Evolutionary conservation across 1,284 basidiomycete species (phyloP).

Genomic region (Boletus subluridellus): DNA sequence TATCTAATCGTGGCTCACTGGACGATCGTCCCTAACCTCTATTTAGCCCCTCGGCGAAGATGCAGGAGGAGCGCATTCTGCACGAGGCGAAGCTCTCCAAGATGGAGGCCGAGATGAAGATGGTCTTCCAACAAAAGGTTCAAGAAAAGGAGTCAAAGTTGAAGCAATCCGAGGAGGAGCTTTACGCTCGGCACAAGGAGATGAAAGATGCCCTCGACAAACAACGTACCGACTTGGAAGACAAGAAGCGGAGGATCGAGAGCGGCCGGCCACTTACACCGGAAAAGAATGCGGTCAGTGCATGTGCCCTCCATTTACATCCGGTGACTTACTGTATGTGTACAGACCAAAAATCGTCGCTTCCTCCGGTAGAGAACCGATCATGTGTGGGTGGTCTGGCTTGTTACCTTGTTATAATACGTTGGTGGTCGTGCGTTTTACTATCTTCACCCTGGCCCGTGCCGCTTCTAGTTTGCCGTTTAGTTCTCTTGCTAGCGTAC

Average conservation of each 20-base stretch:
- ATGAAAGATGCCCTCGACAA: conserved; percentile 99
- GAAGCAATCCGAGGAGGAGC: conserved; percentile 96
- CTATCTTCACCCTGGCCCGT: conserved; percentile 35
- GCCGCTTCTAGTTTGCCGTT: conserved; percentile 38
- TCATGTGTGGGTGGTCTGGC: conserved; percentile 11
- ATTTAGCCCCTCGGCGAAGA: conserved; percentile 83
- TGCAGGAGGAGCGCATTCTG: conserved; percentile 90
- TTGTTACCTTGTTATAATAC: conserved; percentile 25
- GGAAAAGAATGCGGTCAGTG: conserved; percentile 76
- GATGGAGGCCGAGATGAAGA: conserved; percentile 99
- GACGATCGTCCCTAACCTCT: conserved; percentile 9
- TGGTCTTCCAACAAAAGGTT: conserved; percentile 99
- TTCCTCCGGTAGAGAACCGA: conserved; percentile 34
- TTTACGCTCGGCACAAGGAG: conserved; percentile 95
- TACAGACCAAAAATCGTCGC: conserved; percentile 36
- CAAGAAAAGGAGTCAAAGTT: conserved; percentile 97
- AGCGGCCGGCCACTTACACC: conserved; percentile 92
- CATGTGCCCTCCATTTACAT: conserved; percentile 5
- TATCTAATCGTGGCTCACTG: conserved; percentile 16
- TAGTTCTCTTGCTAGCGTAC: conserved; percentile 36
- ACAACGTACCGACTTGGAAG: conserved; percentile 92
- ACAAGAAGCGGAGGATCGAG: conserved; percentile 97
- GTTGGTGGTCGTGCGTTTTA: conserved; percentile 29
- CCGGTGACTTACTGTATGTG: neutral
- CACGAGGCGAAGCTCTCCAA: conserved; percentile 95